These are phyloP conservation scores for Botrytis fragariae DNA, from an alignment of 2,329 filamentous ascomycete species.

Conservation along the genomic window DNA sequence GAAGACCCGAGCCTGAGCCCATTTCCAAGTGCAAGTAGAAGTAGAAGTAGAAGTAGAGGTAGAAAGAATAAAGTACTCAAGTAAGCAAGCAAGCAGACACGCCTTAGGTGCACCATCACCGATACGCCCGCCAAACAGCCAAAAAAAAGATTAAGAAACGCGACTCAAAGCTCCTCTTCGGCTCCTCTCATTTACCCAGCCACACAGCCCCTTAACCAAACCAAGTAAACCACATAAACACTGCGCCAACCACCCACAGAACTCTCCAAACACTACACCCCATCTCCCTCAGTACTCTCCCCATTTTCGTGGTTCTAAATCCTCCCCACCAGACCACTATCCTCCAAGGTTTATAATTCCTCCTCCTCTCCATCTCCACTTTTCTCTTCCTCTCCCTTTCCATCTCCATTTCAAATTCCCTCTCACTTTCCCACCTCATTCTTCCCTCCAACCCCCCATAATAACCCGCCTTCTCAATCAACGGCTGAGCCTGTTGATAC, in stretches of 20 bases:
- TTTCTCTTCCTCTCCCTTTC: constrained; percentile 8
- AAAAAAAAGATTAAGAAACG: not conserved
- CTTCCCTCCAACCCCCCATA: constrained; percentile 11
- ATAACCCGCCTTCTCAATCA: constrained; percentile 23
- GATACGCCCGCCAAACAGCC: not conserved
- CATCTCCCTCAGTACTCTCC: constrained; percentile 57
- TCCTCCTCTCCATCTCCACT: constrained; percentile 8
- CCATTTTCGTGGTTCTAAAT: constrained; percentile 42
- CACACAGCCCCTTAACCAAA: constrained; percentile 10
- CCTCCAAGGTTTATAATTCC: constrained; percentile 3
- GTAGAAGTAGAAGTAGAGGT: too few relatives aligned
- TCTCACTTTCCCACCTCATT: constrained; percentile 20
- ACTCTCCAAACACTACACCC: constrained; percentile 61
- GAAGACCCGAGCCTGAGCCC: not conserved
- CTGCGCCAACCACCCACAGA: constrained; percentile 43
- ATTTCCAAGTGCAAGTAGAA: not conserved
- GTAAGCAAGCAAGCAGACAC: not conserved
- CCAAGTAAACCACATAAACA: constrained; percentile 26
- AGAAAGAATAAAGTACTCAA: too few relatives aligned
- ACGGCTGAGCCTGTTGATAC: constrained; percentile 16
- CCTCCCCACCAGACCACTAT: constrained; percentile 15
- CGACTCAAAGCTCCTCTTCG: too few relatives aligned
- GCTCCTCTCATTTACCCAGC: too few relatives aligned
- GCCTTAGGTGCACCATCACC: not conserved
- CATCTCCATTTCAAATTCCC: constrained; percentile 17